Percentiles rank a stretch among this genome's conserved stretches.
Conservation (phyloP, 768 basidiomycete genomes). For the Pisolithus tinctorius region DNA sequence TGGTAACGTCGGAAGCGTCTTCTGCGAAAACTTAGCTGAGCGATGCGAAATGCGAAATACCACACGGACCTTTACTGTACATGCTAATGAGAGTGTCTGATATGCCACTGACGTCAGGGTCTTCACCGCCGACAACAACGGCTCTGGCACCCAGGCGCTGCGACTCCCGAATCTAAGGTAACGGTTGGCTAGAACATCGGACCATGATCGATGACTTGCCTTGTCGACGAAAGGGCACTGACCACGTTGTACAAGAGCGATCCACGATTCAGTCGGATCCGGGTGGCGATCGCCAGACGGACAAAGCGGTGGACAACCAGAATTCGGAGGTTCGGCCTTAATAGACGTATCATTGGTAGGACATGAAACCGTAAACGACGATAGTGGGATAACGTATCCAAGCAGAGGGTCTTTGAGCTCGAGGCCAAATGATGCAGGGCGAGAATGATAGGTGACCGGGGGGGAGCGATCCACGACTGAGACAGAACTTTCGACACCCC, state of each 20-base stretch:
- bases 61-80: constrained; percentile 75
- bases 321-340: constrained; percentile 27
- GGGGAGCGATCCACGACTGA: constrained; percentile 74
- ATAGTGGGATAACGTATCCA: constrained; percentile 66
- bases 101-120: constrained; percentile 55
- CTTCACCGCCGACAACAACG: constrained; percentile 86
- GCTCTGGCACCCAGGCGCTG: constrained; percentile 72
- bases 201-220: constrained; percentile 36
- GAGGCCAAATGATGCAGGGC: constrained; percentile 71
- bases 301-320: constrained; percentile 68
- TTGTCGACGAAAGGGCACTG: constrained; percentile 89
- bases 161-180: constrained; percentile 44
- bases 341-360: constrained; percentile 21
- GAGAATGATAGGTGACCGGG: constrained; percentile 60
- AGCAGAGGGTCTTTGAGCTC: constrained; percentile 62
- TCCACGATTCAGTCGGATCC: constrained; percentile 66
- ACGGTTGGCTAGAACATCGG: neutral
- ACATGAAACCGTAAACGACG: constrained; percentile 57
- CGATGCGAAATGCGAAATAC: constrained; percentile 1
- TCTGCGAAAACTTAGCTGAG: constrained; percentile 34
- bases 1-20: constrained; percentile 78
- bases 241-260: constrained; percentile 87
- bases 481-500: constrained; percentile 64
- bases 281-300: constrained; percentile 48
- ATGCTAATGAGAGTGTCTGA: constrained; percentile 82